phyloP scores from a whole-genome alignment of 2,329 filamentous ascomycete species.

The Fusarium ambrosium region DNA sequence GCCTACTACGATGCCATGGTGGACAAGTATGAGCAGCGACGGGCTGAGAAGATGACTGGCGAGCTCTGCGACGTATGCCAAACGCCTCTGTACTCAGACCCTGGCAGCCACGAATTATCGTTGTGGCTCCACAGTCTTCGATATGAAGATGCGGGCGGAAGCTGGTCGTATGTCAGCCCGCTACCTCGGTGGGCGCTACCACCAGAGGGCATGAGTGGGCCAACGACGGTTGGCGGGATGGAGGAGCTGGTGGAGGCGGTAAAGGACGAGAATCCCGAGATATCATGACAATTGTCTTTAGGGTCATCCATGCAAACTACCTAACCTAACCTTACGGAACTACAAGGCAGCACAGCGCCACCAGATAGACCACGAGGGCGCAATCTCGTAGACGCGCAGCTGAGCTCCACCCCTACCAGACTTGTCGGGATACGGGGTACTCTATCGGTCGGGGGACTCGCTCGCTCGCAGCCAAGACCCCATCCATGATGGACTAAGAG shows the following conservation, averaged over 20 bases:
- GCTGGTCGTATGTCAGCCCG: slow-evolving; percentile 89
- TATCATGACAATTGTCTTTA: slow-evolving; percentile 42
- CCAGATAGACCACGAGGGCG: slow-evolving; percentile 23
- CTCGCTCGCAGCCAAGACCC: slow-evolving; percentile 1
- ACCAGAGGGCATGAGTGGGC: slow-evolving; percentile 78
- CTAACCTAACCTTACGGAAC: slow-evolving; percentile 21
- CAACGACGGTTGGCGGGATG: slow-evolving; percentile 74
- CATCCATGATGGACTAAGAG: not conserved
- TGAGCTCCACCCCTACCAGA: slow-evolving; percentile 17
- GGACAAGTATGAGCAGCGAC: slow-evolving; percentile 87
- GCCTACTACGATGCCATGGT: slow-evolving; percentile 96
- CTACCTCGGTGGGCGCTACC: slow-evolving; percentile 91
- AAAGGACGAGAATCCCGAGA: slow-evolving; percentile 60
- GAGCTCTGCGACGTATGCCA: slow-evolving; percentile 84
- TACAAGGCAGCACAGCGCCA: slow-evolving; percentile 31
- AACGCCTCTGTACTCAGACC: slow-evolving; percentile 93
- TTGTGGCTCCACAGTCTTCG: slow-evolving; percentile 94
- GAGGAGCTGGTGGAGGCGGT: slow-evolving; percentile 71
- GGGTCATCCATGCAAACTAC: not conserved
- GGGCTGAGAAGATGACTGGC: slow-evolving; percentile 94
- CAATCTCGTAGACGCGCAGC: slow-evolving; percentile 32
- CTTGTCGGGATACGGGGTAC: slow-evolving; percentile 26
- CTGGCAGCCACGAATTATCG: slow-evolving; percentile 88
- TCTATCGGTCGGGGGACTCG: not conserved
- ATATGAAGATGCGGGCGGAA: slow-evolving; percentile 86